Evolutionary conservation across 305 asterid genomes (phyloP).

Genomic region (Fraxinus baroniana): DNA sequence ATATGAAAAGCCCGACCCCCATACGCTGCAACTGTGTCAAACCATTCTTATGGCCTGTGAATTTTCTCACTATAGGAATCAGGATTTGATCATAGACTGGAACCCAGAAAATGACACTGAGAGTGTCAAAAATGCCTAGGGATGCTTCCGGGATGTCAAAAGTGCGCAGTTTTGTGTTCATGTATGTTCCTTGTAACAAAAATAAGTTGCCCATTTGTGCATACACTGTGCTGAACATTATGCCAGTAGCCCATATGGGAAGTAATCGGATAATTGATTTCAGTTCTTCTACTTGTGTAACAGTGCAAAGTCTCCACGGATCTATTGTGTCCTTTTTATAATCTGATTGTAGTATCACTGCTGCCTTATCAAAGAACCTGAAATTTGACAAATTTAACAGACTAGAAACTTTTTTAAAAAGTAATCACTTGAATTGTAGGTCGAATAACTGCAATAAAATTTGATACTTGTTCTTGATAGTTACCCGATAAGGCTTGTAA

Average conservation of each 20-base stretch:
- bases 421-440: neutral
- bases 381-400: neutral
- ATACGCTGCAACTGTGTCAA: conserved; percentile 72
- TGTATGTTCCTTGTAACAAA: conserved; percentile 61
- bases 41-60: conserved; percentile 68
- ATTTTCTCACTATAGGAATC: conserved; percentile 54
- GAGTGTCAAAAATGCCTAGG: conserved; percentile 74
- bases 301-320: conserved; percentile 84
- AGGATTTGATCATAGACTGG: conserved; percentile 67
- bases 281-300: conserved; percentile 88
- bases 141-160: conserved; percentile 77
- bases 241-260: conserved; percentile 84
- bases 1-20: conserved; percentile 74
- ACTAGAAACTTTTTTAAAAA: neutral
- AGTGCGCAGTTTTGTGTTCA: conserved; percentile 54
- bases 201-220: conserved; percentile 76
- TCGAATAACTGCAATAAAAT: neutral
- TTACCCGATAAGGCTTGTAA: neutral
- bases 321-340: conserved; percentile 31
- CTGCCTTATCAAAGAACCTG: conserved; percentile 91
- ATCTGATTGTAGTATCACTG: conserved; percentile 54
- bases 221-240: conserved; percentile 61
- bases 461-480: neutral
- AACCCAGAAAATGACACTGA: conserved; percentile 83
- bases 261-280: conserved; percentile 63